Conservation (phyloP, 495 filamentous ascomycete genomes). For the Aspergillus baeticus region DNA sequence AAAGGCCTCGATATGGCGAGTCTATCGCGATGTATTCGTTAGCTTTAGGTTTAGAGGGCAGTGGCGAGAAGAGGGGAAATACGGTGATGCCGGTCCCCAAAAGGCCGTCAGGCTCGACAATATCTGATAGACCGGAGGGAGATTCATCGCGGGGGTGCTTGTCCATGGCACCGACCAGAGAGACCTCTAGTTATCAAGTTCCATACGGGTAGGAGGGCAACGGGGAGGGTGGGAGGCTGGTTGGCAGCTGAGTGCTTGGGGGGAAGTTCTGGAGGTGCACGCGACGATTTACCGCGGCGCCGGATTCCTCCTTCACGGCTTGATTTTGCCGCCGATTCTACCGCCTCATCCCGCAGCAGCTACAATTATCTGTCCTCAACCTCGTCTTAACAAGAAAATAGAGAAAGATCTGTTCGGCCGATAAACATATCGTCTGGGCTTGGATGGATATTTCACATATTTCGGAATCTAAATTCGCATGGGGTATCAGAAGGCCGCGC, state of each 20-base stretch:
- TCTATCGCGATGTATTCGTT: conserved; percentile 44
- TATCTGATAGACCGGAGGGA: conserved; percentile 46
- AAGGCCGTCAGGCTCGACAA: conserved; percentile 47
- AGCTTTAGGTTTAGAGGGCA: conserved; percentile 1
- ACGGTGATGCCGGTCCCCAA: conserved; percentile 55
- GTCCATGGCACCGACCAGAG: conserved; percentile 40
- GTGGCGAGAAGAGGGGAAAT: conserved; percentile 21
- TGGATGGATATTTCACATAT: too few relatives aligned
- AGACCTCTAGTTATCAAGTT: conserved; percentile 25
- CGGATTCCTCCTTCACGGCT: neutral
- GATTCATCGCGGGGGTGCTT: conserved; percentile 47
- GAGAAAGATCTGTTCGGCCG: neutral
- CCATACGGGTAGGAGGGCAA: conserved; percentile 26
- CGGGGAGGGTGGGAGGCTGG: neutral
- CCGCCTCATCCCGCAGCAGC: conserved; percentile 4
- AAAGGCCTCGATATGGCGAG: conserved; percentile 88
- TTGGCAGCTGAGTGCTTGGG: neutral
- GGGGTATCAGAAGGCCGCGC: too few relatives aligned
- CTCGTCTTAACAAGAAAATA: neutral
- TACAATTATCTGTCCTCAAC: neutral
- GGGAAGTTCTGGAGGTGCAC: conserved; percentile 20
- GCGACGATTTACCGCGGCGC: conserved; percentile 39
- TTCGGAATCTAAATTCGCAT: too few relatives aligned
- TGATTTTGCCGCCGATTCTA: neutral
- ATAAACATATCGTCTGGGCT: too few relatives aligned